A percentile compares a stretch with the other conserved stretches of the same genome.
Evolutionary conservation across 805 yeast species (phyloP).

Genomic region (Ogataea glucozyma): DNA sequence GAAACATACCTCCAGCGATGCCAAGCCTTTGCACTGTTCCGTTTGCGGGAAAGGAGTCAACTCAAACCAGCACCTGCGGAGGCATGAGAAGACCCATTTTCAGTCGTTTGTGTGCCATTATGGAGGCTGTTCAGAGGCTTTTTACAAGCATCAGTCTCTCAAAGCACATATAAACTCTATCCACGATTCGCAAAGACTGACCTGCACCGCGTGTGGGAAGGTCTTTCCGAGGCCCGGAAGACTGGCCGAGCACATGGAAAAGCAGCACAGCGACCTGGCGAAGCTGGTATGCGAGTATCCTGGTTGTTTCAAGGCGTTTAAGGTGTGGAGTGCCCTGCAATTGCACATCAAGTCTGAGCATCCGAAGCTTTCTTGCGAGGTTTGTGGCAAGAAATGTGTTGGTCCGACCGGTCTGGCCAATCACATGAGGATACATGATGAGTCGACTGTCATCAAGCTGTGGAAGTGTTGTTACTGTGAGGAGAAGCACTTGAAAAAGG

Average conservation of each 20-base stretch:
- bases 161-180: slow-evolving; percentile 66
- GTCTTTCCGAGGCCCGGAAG: slow-evolving; percentile 63
- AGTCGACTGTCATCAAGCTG: slow-evolving; percentile 46
- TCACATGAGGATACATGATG: slow-evolving; percentile 76
- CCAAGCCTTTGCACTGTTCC: slow-evolving; percentile 72
- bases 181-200: slow-evolving; percentile 56
- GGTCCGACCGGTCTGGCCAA: slow-evolving; percentile 68
- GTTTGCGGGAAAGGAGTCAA: slow-evolving; percentile 82
- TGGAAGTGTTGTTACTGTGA: slow-evolving; percentile 69
- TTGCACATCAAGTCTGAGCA: slow-evolving; percentile 71
- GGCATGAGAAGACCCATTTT: slow-evolving; percentile 84
- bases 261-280: slow-evolving; percentile 56
- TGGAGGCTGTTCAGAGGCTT: slow-evolving; percentile 64
- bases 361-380: slow-evolving; percentile 61
- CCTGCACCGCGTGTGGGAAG: slow-evolving; percentile 65
- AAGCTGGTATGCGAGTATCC: slow-evolving; percentile 60
- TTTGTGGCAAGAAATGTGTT: slow-evolving; percentile 72
- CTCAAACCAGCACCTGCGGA: slow-evolving; percentile 72
- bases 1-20: slow-evolving; percentile 54
- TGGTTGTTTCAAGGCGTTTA: slow-evolving; percentile 60
- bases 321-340: slow-evolving; percentile 73
- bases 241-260: slow-evolving; percentile 64
- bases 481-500: slow-evolving; percentile 53
- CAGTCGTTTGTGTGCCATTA: slow-evolving; percentile 60
- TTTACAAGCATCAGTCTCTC: slow-evolving; percentile 73